Conservation (phyloP, 2,329 filamentous ascomycete genomes). For the Scedosporium apiospermum region DNA sequence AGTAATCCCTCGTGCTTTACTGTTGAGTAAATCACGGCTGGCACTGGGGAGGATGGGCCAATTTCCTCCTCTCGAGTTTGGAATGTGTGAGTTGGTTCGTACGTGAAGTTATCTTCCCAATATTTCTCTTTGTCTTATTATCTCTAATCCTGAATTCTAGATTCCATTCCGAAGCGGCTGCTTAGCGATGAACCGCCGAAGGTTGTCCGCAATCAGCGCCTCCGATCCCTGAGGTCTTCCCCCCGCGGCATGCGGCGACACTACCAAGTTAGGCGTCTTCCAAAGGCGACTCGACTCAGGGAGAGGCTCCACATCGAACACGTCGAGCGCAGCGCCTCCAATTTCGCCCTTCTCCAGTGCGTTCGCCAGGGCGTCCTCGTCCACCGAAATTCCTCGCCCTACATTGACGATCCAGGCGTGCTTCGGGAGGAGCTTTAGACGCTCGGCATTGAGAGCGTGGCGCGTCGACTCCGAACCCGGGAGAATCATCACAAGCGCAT, state of each 20-base stretch:
- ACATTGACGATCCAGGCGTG: slow-evolving; percentile 65
- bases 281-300: slow-evolving; percentile 34
- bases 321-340: slow-evolving; percentile 69
- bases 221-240: slow-evolving; percentile 52
- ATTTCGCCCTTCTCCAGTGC: slow-evolving; percentile 63
- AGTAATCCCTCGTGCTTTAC: too few species aligned
- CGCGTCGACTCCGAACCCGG: slow-evolving; percentile 47
- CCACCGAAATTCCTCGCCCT: slow-evolving; percentile 69
- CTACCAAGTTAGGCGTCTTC: slow-evolving; percentile 39
- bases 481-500: slow-evolving; percentile 60
- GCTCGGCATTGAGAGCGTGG: slow-evolving; percentile 44
- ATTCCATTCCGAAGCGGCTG: slow-evolving; percentile 50
- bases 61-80: too few species aligned
- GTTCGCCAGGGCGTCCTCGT: slow-evolving; percentile 61
- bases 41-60: too few species aligned
- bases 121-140: neutral
- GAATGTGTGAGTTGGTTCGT: too few species aligned
- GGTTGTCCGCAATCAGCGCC: slow-evolving; percentile 49
- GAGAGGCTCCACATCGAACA: slow-evolving; percentile 67
- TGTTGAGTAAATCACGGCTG: too few species aligned
- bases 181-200: slow-evolving; percentile 48
- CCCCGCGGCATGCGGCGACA: slow-evolving; percentile 50
- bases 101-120: too few species aligned
- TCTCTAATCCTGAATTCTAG: neutral
- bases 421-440: slow-evolving; percentile 42